Percentiles rank a stretch among this genome's conserved stretches.
These are phyloP conservation scores for Rosa lucieae DNA, from an alignment of 306 rosid species.

Conservation along the genomic window DNA sequence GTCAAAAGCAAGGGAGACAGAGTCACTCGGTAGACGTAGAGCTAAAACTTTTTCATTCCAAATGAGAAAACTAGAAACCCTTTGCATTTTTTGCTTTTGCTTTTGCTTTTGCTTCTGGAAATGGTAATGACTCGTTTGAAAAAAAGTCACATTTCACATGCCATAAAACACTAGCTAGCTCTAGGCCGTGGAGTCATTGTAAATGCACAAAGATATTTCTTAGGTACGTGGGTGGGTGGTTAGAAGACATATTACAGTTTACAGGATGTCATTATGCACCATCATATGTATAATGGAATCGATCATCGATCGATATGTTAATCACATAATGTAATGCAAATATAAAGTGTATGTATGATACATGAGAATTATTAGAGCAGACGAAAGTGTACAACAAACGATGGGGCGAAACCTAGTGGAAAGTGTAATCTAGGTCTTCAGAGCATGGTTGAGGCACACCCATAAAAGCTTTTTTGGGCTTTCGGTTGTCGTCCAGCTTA, in stretches of 20 bases:
- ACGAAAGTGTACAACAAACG: background rate
- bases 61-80: background rate
- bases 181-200: background rate
- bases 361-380: background rate
- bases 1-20: background rate
- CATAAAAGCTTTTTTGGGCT: no score
- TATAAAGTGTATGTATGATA: background rate
- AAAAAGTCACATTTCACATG: background rate
- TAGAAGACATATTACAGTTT: background rate
- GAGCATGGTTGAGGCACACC: no score
- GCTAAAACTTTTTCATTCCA: background rate
- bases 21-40: background rate
- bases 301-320: background rate
- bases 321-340: background rate
- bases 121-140: background rate
- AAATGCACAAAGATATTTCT: background rate
- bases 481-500: no score
- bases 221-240: background rate
- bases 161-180: background rate
- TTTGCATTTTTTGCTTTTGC: background rate
- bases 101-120: background rate
- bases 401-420: no score
- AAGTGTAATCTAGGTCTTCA: no score
- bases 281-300: background rate
- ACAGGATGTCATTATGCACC: background rate